Conservation (phyloP, 2,329 filamentous ascomycete species). For the Bipolaris bicolor region DNA sequence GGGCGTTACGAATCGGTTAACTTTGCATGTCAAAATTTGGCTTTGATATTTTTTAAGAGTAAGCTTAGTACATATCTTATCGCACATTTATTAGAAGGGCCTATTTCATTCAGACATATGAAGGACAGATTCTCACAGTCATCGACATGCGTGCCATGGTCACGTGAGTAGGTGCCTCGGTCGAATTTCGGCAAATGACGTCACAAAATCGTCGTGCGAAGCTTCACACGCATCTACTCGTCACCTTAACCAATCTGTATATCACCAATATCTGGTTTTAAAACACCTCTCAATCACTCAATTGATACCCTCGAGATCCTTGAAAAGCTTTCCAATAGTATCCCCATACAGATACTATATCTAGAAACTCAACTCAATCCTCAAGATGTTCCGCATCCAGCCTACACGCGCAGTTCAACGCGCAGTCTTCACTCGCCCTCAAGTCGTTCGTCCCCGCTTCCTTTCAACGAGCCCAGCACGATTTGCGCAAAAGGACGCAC, state of each 20-base stretch:
- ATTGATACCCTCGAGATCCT: not conserved
- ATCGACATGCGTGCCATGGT: not conserved
- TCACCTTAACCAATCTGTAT: conserved; percentile 14
- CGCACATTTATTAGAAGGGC: too few relatives aligned
- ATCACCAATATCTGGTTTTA: too few relatives aligned
- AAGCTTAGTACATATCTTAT: too few relatives aligned
- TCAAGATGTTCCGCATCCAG: conserved; percentile 37
- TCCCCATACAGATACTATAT: not conserved
- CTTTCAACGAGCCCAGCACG: conserved; percentile 31
- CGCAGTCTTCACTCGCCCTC: conserved; percentile 18
- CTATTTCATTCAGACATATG: too few relatives aligned
- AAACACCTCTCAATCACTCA: not conserved
- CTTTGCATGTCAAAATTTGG: too few relatives aligned
- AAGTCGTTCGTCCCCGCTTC: conserved; percentile 24
- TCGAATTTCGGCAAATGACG: not conserved
- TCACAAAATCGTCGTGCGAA: conserved; percentile 4
- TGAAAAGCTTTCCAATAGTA: not conserved
- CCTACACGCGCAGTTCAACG: conserved; percentile 30
- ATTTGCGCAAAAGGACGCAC: conserved; percentile 51
- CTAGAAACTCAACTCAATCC: not conserved
- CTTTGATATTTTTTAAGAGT: too few relatives aligned
- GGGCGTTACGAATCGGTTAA: too few relatives aligned
- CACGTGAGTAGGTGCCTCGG: not conserved
- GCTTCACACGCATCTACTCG: conserved; percentile 15
- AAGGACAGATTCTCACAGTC: not conserved